Evolutionary conservation across 2,329 filamentous ascomycete species (phyloP), one percentile per base, ranked within the genome.

Genomic region (Aureobasidium sp.): DNA sequence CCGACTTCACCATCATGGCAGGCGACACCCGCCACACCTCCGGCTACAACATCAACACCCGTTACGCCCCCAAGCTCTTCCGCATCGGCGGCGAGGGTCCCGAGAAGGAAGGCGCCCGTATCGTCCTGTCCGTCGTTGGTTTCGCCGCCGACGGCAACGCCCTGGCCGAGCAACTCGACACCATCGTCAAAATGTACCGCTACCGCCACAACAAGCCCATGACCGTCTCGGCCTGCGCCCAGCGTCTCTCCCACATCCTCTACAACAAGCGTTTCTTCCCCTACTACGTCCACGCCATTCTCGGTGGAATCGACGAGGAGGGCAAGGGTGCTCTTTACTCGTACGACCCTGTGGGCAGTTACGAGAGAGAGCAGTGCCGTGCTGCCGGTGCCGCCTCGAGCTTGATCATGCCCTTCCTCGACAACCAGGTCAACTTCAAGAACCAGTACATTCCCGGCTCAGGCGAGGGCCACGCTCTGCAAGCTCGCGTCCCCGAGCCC

Each of bases 371-470:
- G 79, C 90, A 96, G 79, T 97, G 92, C 79, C 87, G 93, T 67
- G 92, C 94, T 39, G 94, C 90, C 45, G 94, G 94, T 70, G 92
- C 94, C 15, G 88, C 91, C 60, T 69, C 67, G 52, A 94, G 90
- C 71, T 79, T 99, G 76, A 99, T 99, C 78, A 99, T 97, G 90
- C 94, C 94, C 1, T 99, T 99, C 82, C 79, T 99, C 72, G 94
- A 99, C 77, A 99, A 99, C 76, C 95, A 99, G 79, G 94, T 99
- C 80, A 97, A 97, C 80, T 93, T 93, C 82, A 99, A 97, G 84
- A 99, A 99, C 76, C 93, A 97, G 80, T 96, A 96, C 74, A 82
- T 94, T 62, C 91, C 93, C 12, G 90, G 88, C 51, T 93, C 89
- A 70, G 91, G 91, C 62, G 83, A 84, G 64, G 93, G 93, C 47